Percentiles rank a stretch among this genome's conserved stretches.
Evolutionary conservation across 345 rosid genomes (phyloP).

Genomic region (Streptanthus diversifolius): DNA sequence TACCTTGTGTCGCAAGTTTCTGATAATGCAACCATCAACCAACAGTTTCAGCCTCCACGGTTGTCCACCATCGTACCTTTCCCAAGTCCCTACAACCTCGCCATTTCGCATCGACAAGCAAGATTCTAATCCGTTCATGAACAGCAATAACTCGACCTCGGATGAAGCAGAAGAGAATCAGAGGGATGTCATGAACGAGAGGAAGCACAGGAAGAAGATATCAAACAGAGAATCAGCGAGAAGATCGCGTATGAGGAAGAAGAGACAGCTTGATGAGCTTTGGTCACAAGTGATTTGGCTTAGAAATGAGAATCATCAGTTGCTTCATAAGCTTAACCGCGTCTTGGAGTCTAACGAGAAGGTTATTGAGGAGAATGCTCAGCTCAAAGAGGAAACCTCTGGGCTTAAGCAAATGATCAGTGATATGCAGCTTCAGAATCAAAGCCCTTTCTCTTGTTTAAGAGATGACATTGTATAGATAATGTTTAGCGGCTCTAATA

Average conservation of each 20-base stretch:
- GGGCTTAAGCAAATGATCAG: constrained; percentile 61
- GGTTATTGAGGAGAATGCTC: constrained; percentile 57
- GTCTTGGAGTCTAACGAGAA: constrained; percentile 53
- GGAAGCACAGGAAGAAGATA: constrained; percentile 77
- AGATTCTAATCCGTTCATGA: constrained; percentile 42
- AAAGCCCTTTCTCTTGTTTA: constrained; percentile 45
- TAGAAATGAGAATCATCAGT: constrained; percentile 71
- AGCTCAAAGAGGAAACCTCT: constrained; percentile 62
- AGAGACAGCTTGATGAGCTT: constrained; percentile 79
- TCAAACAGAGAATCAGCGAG: constrained; percentile 87
- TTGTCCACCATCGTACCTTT: constrained; percentile 41
- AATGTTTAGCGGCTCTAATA: background rate
- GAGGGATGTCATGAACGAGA: constrained; percentile 51
- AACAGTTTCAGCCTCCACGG: constrained; percentile 49
- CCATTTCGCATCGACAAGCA: constrained; percentile 25
- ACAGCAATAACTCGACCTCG: constrained; percentile 77
- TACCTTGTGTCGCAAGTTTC: background rate
- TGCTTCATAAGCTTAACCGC: constrained; percentile 59
- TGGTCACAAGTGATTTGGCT: constrained; percentile 85
- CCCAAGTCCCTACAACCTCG: constrained; percentile 34
- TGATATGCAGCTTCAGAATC: constrained; percentile 48
- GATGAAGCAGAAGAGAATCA: constrained; percentile 78
- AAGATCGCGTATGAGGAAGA: constrained; percentile 87
- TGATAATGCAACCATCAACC: constrained; percentile 35
- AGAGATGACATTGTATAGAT: constrained; percentile 41